phyloP scores from a whole-genome alignment of 225 moss, liverwort and hornwort genomes.

The Physcomitrium patens region DNA sequence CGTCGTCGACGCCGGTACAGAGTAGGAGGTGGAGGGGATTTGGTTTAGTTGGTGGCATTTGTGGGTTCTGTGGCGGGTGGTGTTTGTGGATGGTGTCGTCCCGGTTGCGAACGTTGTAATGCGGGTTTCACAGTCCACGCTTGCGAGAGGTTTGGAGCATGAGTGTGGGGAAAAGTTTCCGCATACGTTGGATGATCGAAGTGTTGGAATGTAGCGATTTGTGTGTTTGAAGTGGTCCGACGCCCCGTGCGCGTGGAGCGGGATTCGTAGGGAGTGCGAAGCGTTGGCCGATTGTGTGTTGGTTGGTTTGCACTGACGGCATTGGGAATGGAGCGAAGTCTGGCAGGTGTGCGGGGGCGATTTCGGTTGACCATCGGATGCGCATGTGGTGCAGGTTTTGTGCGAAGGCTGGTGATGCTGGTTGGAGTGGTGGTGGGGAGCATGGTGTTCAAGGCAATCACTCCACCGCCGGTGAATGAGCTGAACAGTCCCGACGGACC shows the following conservation, averaged over 20 bases:
- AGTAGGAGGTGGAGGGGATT: no score
- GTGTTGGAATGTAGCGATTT: no score
- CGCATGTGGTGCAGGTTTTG: conserved; percentile 44
- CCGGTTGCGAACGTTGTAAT: no score
- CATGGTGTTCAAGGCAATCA: conserved; percentile 58
- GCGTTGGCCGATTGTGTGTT: background rate
- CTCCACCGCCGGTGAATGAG: conserved; percentile 58
- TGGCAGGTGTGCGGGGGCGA: background rate
- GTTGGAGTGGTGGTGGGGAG: conserved; percentile 58
- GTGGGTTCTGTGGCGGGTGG: no score
- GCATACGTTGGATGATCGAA: no score
- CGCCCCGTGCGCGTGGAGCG: background rate
- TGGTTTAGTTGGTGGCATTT: no score
- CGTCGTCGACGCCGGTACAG: background rate
- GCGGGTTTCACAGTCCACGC: no score
- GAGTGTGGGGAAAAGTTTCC: no score
- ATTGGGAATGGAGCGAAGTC: background rate
- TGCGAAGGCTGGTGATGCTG: conserved; percentile 59
- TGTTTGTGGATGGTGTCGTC: no score
- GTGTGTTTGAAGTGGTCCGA: background rate
- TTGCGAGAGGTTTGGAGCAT: no score
- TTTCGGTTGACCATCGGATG: conserved; percentile 20
- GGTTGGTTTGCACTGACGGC: background rate
- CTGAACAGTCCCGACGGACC: conserved; percentile 66
- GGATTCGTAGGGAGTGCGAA: background rate